Evolutionary conservation across 768 basidiomycete species (phyloP).

Genomic region (Lentinula sp.): DNA sequence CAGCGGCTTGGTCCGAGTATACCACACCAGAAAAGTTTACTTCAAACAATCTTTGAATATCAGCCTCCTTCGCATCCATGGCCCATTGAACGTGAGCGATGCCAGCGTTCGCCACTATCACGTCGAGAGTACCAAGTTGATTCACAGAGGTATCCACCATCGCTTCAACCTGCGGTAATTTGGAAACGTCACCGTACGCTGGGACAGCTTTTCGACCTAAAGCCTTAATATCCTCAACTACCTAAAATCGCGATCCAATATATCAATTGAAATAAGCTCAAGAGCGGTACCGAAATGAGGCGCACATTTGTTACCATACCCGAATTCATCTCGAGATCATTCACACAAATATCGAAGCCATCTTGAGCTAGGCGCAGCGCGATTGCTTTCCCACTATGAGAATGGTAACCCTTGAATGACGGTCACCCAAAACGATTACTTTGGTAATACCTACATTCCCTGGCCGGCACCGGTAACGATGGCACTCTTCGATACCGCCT

Average conservation of each 20-base stretch:
- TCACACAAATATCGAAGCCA: constrained; percentile 29
- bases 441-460: neutral
- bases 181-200: constrained; percentile 20
- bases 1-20: constrained; percentile 27
- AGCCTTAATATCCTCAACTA: constrained; percentile 17
- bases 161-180: constrained; percentile 24
- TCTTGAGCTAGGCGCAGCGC: constrained; percentile 30
- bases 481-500: neutral
- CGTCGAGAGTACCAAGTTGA: constrained; percentile 29
- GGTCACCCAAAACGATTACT: neutral
- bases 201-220: constrained; percentile 9
- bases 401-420: neutral
- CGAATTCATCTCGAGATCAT: constrained; percentile 20
- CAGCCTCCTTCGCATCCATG: constrained; percentile 9
- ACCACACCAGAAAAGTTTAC: constrained; percentile 24
- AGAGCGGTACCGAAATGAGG: neutral
- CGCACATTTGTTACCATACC: constrained; percentile 11
- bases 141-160: constrained; percentile 17
- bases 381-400: constrained; percentile 24
- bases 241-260: neutral
- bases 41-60: constrained; percentile 15
- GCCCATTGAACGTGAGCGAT: constrained; percentile 3
- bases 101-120: constrained; percentile 20
- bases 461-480: constrained; percentile 5
- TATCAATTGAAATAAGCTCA: neutral